These are phyloP conservation scores for Mrakia frigida DNA, from an alignment of 768 basidiomycete genomes.

Conservation along the genomic window DNA sequence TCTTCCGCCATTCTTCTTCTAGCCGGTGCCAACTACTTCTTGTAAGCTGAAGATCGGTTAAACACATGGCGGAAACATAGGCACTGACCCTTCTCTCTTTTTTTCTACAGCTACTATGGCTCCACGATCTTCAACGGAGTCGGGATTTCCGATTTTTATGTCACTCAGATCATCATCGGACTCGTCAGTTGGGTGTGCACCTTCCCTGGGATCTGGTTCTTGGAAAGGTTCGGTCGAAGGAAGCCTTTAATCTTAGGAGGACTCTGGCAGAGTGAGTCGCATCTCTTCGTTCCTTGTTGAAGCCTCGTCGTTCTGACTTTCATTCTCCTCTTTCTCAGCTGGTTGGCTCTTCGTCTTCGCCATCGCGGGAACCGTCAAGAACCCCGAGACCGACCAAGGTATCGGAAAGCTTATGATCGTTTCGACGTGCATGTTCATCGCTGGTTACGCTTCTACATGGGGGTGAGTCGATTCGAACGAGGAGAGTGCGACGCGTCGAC, in stretches of 20 bases:
- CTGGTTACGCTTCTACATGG: slow-evolving; percentile 57
- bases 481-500: neutral
- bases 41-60: neutral
- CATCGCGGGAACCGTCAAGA: slow-evolving; percentile 46
- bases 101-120: slow-evolving; percentile 40
- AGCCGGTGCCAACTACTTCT: slow-evolving; percentile 34
- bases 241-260: slow-evolving; percentile 58
- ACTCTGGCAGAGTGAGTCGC: slow-evolving; percentile 27
- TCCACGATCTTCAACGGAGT: slow-evolving; percentile 65
- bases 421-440: neutral
- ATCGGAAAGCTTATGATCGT: slow-evolving; percentile 50
- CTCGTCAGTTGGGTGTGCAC: slow-evolving; percentile 26
- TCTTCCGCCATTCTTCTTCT: neutral
- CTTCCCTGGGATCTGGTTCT: slow-evolving; percentile 60
- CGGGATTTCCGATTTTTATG: slow-evolving; percentile 55
- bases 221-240: slow-evolving; percentile 67
- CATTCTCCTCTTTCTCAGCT: neutral
- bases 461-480: slow-evolving; percentile 4
- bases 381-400: slow-evolving; percentile 50
- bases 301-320: neutral
- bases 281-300: too few species aligned
- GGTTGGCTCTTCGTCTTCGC: slow-evolving; percentile 15
- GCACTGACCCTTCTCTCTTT: neutral
- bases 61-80: too few species aligned
- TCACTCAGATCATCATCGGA: slow-evolving; percentile 71